Percentiles rank a stretch among this genome's conserved stretches.
These are phyloP conservation scores for Nicotiana noctiflora DNA, from an alignment of 257 asterid species.

Conservation along the genomic window DNA sequence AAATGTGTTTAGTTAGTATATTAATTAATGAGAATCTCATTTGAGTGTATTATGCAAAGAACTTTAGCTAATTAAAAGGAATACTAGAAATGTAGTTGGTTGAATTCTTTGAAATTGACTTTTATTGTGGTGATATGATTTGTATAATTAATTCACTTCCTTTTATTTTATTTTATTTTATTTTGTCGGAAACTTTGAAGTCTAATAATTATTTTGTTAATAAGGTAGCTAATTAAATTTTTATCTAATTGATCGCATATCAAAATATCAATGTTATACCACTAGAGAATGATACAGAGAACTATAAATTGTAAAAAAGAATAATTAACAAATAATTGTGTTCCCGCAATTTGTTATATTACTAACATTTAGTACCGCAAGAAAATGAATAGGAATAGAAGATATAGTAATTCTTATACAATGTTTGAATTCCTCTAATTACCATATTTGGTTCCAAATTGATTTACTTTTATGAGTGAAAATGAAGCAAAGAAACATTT, in stretches of 20 bases:
- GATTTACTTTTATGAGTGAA: not conserved
- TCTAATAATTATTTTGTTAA: not conserved
- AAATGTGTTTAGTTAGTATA: not conserved
- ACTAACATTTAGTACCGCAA: not conserved
- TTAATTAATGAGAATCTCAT: not conserved
- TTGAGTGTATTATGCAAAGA: not conserved
- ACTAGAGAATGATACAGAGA: not conserved
- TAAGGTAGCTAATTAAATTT: not conserved
- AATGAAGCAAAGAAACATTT: not conserved
- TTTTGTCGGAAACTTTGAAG: not conserved
- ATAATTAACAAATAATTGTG: not conserved
- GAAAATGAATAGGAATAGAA: not conserved
- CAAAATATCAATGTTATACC: not conserved
- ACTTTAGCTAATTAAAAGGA: not conserved
- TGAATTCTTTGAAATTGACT: not conserved
- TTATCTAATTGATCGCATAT: no score
- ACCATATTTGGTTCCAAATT: not conserved
- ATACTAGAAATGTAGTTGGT: not conserved
- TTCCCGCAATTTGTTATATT: not conserved
- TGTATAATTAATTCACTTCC: not conserved
- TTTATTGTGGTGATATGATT: not conserved
- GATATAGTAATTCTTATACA: not conserved
- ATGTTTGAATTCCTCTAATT: not conserved
- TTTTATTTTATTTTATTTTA: not conserved
- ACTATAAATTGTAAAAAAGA: not conserved